phyloP scores from a whole-genome alignment of 768 basidiomycete genomes.

The Glaciozyma martinii region DNA sequence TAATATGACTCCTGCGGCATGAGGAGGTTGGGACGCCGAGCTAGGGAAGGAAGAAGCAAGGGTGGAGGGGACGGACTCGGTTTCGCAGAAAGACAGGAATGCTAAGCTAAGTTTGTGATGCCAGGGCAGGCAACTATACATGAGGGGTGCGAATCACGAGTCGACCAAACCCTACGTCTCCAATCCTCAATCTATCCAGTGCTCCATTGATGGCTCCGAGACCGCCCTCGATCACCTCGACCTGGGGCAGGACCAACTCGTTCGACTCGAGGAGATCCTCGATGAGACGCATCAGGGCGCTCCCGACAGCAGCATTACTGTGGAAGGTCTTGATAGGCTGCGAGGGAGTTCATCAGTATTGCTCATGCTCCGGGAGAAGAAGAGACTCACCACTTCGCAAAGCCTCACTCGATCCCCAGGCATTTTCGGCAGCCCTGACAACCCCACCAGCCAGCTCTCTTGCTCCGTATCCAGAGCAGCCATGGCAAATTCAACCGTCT shows the following conservation, averaged over 20 bases:
- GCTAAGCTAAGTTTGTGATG: too few species aligned
- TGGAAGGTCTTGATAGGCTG: conserved; percentile 15
- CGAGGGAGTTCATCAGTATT: not conserved
- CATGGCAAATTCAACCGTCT: not conserved
- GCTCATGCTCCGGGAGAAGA: not conserved
- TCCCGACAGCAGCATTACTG: conserved; percentile 9
- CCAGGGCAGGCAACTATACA: too few species aligned
- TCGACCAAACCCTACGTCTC: too few species aligned
- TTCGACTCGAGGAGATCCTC: not conserved
- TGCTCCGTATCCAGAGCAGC: not conserved
- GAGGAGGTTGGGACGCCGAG: too few species aligned
- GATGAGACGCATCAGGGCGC: conserved; percentile 6
- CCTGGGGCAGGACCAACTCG: conserved; percentile 36
- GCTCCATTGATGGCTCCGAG: conserved; percentile 31
- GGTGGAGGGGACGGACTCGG: too few species aligned
- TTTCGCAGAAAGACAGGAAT: too few species aligned
- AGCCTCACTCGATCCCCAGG: not conserved
- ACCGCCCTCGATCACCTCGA: conserved; percentile 38
- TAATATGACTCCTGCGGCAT: too few species aligned
- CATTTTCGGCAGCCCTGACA: conserved; percentile 9
- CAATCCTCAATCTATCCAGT: too few species aligned
- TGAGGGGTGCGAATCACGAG: too few species aligned
- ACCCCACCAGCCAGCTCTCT: conserved; percentile 8
- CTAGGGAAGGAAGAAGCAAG: too few species aligned
- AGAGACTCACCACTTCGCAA: not conserved